Percentiles rank a stretch among this genome's conserved stretches.
Conservation (phyloP, 345 rosid genomes). For the Aquilaria sinensis region DNA sequence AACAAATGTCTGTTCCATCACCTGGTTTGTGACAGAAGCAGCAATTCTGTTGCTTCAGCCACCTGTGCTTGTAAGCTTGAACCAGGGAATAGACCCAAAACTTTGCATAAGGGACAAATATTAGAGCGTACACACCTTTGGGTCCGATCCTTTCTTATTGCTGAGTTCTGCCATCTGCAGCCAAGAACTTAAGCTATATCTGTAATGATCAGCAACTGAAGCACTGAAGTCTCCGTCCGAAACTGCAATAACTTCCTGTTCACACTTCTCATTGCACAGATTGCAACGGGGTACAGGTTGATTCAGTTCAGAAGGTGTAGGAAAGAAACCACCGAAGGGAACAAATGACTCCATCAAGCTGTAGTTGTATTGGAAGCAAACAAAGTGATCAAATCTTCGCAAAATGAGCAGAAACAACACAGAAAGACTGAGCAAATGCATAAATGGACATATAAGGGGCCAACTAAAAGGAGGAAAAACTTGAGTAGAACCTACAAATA, state of each 20-base stretch:
- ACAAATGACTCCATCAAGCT: constrained; percentile 96
- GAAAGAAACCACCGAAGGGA: constrained; percentile 87
- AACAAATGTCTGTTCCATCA: too few relatives aligned
- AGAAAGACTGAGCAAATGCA: not conserved
- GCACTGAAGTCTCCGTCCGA: constrained; percentile 32
- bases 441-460: too few relatives aligned
- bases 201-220: constrained; percentile 57
- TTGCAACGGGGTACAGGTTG: constrained; percentile 27
- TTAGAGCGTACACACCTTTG: constrained; percentile 41
- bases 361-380: constrained; percentile 12
- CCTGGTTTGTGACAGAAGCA: too few relatives aligned
- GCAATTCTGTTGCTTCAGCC: too few relatives aligned
- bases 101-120: constrained; percentile 3
- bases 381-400: too few relatives aligned
- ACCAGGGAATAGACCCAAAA: constrained; percentile 3
- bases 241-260: constrained; percentile 31
- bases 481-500: too few relatives aligned
- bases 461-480: too few relatives aligned
- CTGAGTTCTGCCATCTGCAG: constrained; percentile 52
- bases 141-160: constrained; percentile 26
- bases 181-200: constrained; percentile 62
- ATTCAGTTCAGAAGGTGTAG: constrained; percentile 51
- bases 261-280: constrained; percentile 35
- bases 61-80: not conserved
- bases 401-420: not conserved